phyloP scores from a whole-genome alignment of 176 grass and related monocot species.

The Aegilops bicornis region DNA sequence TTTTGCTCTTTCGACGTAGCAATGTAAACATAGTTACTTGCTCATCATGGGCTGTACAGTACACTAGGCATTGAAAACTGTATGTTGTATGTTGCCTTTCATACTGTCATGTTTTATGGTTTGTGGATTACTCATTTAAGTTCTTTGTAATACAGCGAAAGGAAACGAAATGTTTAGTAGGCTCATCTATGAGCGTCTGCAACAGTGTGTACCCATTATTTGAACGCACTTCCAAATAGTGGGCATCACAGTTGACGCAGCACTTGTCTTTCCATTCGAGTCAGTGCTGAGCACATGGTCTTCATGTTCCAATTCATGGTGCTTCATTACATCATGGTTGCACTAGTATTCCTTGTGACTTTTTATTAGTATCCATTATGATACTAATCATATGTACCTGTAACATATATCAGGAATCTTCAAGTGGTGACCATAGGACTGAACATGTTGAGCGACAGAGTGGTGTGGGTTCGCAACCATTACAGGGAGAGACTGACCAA shows the following conservation, averaged over 20 bases:
- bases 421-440: neutral
- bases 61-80: conserved; percentile 1
- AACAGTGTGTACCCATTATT: no score
- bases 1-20: neutral
- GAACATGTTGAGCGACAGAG: conserved; percentile 17
- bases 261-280: no score
- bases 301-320: no score
- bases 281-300: no score
- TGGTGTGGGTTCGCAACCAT: neutral
- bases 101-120: no score
- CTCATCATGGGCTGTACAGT: neutral
- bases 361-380: neutral
- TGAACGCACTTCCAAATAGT: no score
- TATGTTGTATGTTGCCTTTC: conserved; percentile 3
- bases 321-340: conserved; percentile 14
- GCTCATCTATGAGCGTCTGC: no score
- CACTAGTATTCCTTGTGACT: neutral
- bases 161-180: no score
- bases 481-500: neutral
- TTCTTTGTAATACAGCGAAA: no score
- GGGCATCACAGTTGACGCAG: no score
- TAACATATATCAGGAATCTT: conserved; percentile 42
- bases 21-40: neutral
- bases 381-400: conserved; percentile 5
- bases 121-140: no score